Evolutionary conservation across 108 stramenopile genomes (phyloP).

Genomic region (Conticribra weissflogii): DNA sequence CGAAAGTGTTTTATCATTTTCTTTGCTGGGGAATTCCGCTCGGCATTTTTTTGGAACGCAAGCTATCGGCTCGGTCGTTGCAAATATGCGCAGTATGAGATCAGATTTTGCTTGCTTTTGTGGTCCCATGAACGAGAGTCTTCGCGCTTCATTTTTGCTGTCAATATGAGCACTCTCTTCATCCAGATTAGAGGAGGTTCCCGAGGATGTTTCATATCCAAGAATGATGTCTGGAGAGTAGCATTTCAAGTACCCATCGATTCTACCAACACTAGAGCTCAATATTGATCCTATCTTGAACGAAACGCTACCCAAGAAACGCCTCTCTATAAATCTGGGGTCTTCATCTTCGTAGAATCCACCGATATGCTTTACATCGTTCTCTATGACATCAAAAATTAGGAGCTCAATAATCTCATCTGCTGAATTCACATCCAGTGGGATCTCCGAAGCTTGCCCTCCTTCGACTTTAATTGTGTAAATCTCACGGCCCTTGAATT

Average conservation of each 20-base stretch:
- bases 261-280: constrained; percentile 46
- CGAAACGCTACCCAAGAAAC: constrained; percentile 60
- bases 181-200: not conserved
- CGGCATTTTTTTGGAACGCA: constrained; percentile 15
- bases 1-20: constrained; percentile 1
- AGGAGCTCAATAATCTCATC: constrained; percentile 60
- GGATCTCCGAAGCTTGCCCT: too few relatives aligned
- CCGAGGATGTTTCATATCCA: constrained; percentile 53
- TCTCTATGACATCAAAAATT: constrained; percentile 62
- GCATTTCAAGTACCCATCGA: constrained; percentile 70
- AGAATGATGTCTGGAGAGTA: constrained; percentile 55
- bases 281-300: constrained; percentile 68
- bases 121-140: not conserved
- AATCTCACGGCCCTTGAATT: constrained; percentile 29
- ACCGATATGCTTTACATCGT: constrained; percentile 41
- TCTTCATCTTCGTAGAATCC: constrained; percentile 63
- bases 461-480: constrained; percentile 18
- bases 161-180: not conserved
- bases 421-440: too few relatives aligned
- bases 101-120: not conserved
- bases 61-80: constrained; percentile 19
- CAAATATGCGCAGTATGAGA: constrained; percentile 19
- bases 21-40: constrained; percentile 25
- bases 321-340: constrained; percentile 45
- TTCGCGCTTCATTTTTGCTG: not conserved